phyloP scores from a whole-genome alignment of 2,329 filamentous ascomycete genomes.

The Fusarium sp. region DNA sequence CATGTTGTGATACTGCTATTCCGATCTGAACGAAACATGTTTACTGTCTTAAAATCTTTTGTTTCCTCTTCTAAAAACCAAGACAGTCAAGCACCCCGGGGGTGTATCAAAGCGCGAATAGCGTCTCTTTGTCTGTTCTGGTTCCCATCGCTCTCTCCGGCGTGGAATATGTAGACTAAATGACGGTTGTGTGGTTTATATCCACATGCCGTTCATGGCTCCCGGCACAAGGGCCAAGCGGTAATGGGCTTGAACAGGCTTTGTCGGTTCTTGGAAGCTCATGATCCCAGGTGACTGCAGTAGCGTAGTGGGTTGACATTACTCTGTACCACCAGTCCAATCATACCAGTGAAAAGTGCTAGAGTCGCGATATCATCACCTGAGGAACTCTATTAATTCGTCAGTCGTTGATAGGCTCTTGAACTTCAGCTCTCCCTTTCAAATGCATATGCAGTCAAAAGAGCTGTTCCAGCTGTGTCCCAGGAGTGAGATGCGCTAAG shows the following conservation, averaged over 20 bases:
- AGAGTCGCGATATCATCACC: slow-evolving; percentile 1
- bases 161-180: slow-evolving; percentile 18
- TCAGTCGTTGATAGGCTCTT: slow-evolving; percentile 5
- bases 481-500: slow-evolving; percentile 12
- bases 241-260: background rate
- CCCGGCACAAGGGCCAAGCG: slow-evolving; percentile 13
- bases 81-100: slow-evolving; percentile 3
- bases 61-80: slow-evolving; percentile 1
- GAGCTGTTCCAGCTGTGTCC: slow-evolving; percentile 1
- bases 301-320: slow-evolving; percentile 3
- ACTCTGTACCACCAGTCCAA: background rate
- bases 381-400: slow-evolving; percentile 23
- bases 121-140: slow-evolving; percentile 22
- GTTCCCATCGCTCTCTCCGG: slow-evolving; percentile 29
- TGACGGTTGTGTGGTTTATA: slow-evolving; percentile 34
- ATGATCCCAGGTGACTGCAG: slow-evolving; percentile 2
- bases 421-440: slow-evolving; percentile 1
- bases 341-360: background rate
- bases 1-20: slow-evolving; percentile 21
- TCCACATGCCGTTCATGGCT: slow-evolving; percentile 37
- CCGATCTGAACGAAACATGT: slow-evolving; percentile 17
- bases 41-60: slow-evolving; percentile 15
- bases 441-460: slow-evolving; percentile 2
- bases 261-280: slow-evolving; percentile 7
- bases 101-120: slow-evolving; percentile 19